Conservation (phyloP, 2,329 filamentous ascomycete species). For the Fusarium sp. region DNA sequence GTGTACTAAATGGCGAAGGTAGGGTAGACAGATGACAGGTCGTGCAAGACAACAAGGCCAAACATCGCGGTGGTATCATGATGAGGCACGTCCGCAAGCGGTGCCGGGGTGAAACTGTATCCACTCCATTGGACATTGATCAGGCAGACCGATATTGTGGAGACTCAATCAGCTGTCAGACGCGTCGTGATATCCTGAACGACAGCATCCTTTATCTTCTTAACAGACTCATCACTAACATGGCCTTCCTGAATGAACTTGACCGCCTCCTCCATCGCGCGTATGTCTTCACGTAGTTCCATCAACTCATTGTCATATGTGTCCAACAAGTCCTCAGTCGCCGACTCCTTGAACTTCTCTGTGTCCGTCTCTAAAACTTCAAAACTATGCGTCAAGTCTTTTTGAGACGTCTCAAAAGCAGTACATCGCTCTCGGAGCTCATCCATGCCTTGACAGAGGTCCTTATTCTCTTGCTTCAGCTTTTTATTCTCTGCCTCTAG, state of each 20-base stretch:
- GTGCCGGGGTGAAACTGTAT: neutral
- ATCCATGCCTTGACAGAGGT: neutral
- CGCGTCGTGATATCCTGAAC: conserved; percentile 2
- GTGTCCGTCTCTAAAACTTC: neutral
- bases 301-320: conserved; percentile 8
- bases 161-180: conserved; percentile 2
- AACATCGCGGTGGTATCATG: neutral
- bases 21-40: neutral
- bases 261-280: neutral
- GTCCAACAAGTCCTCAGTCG: neutral
- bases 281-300: conserved; percentile 10
- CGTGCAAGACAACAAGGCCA: neutral
- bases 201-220: conserved; percentile 14
- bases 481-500: neutral
- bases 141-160: neutral
- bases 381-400: neutral
- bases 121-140: neutral
- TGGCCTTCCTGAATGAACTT: conserved; percentile 3
- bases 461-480: neutral
- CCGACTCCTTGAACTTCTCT: neutral
- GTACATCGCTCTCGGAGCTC: neutral
- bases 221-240: conserved; percentile 7
- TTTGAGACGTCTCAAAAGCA: neutral
- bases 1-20: neutral
- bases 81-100: neutral